Evolutionary conservation across 2,329 filamentous ascomycete genomes (phyloP), one percentile per base, ranked within the genome.

Genomic region (Hirsutella minnesotensis): DNA sequence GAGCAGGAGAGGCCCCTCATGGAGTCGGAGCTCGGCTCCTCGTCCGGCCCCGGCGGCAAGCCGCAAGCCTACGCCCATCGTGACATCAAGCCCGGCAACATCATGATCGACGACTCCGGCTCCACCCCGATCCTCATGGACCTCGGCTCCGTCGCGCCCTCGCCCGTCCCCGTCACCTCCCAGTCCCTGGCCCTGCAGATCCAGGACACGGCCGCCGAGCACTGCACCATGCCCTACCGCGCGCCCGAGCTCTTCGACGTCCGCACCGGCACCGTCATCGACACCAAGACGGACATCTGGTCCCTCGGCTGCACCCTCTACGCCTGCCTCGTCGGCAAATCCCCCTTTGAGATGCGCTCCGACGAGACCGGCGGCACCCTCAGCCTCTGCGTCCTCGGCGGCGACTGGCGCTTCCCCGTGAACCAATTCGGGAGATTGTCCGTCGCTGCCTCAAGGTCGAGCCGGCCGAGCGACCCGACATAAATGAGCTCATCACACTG

Each of bases 241-340:
- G 92, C 92, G 1, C 92, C 92, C 0, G 92, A 98, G 65, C 80
- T 98, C 47, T 98, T 98, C 63, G 92, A 98, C 61, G 92, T 96
- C 44, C 94, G 94, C 66, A 95, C 88, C 3, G 90, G 86, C 48
- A 81, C 83, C 39, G 78, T 87, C 40, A 83, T 98, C 56, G 92
- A 96, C 64, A 94, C 89, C 12, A 95, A 95, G 60, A 87, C 95
- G 34, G 92, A 98, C 62, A 94, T 98, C 51, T 98, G 92, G 92
- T 94, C 86, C 15, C 68, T 98, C 19, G 92, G 92, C 41, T 96
- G 92, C 69, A 96, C 92, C n/a, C 72, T 98, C 37, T 98, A 94
- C 64, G 92, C 92, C 31, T 96, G 92, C 57, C 74, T 98, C 9
- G 87, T 96, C 22, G 92, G 92, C 50, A 96, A 98, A 64, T 94